Base-by-base conservation (phyloP, 2,329 filamentous ascomycete species). In the Colletotrichum lentis region DNA sequence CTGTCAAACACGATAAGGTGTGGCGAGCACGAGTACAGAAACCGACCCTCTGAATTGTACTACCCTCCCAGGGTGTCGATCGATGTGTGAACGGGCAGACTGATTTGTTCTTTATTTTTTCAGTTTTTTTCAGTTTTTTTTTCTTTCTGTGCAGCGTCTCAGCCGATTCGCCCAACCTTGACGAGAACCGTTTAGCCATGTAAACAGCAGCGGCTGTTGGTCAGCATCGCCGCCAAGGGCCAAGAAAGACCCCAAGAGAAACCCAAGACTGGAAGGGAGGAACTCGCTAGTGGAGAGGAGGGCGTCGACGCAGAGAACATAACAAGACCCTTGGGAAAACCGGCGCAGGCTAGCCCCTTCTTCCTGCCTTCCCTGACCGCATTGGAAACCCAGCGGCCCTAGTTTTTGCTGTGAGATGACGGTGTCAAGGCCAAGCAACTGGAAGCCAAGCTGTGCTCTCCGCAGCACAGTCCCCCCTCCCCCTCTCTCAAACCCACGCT, bases 381-480 rank as follows among this genome's bases (percentile, higher is more conserved):
- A 50, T 60, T 31, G 7, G 14, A 59, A 49, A 65, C 49, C 20
- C 10, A 55, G 50, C 24, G 43, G 61, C 5, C 39, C 22, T 14
- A 27, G 53, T 24, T 50, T 16, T 18, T 18, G 56, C 27, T 68
- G 62, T 41, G 53, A 39, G 62, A 68, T 68, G 55, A 68, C 62
- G 65, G 62, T 16, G 62, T 52, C 39, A 35, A 16, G 49, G 49
- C 55, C 54, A 46, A 18, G 54, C n/a, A 27, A 31, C 27, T 22
- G 27, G 47, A 55, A 56, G 55, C 20, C 54, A 46, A 37, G 31
- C 35, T 44, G 55, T 55, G 41, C 55, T 55, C 55, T 66, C 43
- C 49, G 37, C 27, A 35, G 49, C 12, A 22, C 10, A n/a, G 10
- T 35, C 43, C 49, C 53, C 8, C 27, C 27, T 4, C 4, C 27